Base-by-base conservation (phyloP, 2,329 filamentous ascomycete genomes). In the Alternaria gaisen region DNA sequence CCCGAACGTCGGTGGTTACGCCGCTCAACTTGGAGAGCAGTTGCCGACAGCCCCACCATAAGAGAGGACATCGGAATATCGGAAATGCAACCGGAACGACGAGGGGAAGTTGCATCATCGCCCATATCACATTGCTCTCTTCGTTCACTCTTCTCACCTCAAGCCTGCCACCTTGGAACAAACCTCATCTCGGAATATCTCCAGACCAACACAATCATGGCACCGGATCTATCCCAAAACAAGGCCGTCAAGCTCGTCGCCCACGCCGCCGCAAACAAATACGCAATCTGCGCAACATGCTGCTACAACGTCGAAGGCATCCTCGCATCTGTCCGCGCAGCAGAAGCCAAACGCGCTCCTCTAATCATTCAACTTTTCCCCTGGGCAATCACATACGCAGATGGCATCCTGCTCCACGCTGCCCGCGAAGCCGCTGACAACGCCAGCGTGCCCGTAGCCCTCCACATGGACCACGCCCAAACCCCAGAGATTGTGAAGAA, bases 361-460 rank as follows among this genome's bases (percentile, higher is more conserved):
- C 84, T 88, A 60, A 91, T 92, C 82, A 87, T 92, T 68, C 87
- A 90, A 26, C 86, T 92, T 67, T 92, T 92, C 78, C 90, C 90
- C 20, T 92, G 90, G 90, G 89, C 90, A 0, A 83, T 91, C 53
- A 81, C 88, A 64, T 91, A 90, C 79, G 88, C 88, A 4, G 84
- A 85, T 56, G 72, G 73, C 18, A 73, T 82, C 18, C 77, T 83
- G 56, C 72, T 83, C 28, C 81, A 83, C 53, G 77, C 81, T 38
- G 81, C 80, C 2, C 80, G 81, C 36, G 77, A 82, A 68, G 82
- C 81, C 7, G 75, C 74, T 32, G 70, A 75, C 41, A 72, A 71
- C 38, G 74, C 74, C 46, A 70, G 65, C 18, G 88, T 90, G 3
- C 88, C 88, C 26, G 79, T 90, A 32, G 84, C 85, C 24, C 80